Conservation (phyloP, 2,329 filamentous ascomycete genomes). For the Aspergillus puulaauensis region DNA sequence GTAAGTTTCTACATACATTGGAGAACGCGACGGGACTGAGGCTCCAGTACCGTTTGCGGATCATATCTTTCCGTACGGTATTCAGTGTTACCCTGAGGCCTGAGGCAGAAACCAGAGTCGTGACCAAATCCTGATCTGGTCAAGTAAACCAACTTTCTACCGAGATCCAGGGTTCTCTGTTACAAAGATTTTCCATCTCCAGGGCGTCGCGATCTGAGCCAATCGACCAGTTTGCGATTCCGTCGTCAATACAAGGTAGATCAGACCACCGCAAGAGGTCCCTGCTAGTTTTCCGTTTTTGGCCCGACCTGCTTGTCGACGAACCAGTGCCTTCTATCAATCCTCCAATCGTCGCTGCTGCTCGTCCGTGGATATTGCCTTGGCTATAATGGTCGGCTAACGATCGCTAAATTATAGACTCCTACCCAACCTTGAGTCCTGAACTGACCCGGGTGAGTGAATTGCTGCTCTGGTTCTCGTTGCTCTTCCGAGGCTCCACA, state of each 20-base stretch:
- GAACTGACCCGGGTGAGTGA: constrained; percentile 3
- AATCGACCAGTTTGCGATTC: background rate
- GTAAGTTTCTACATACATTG: background rate
- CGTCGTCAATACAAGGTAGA: constrained; percentile 4
- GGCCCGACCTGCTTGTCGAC: constrained; percentile 6
- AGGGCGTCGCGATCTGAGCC: background rate
- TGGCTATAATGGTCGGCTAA: constrained; percentile 8
- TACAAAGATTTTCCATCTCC: background rate
- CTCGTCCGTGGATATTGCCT: constrained; percentile 9
- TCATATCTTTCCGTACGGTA: constrained; percentile 15
- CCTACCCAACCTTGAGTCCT: constrained; percentile 2
- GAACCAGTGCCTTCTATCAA: constrained; percentile 12
- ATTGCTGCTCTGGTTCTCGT: constrained; percentile 13
- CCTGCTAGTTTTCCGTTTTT: constrained; percentile 12
- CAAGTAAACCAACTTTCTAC: background rate
- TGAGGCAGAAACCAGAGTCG: constrained; percentile 7
- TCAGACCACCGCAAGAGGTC: constrained; percentile 8
- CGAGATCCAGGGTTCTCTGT: background rate
- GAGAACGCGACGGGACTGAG: background rate
- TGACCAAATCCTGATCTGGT: constrained; percentile 8
- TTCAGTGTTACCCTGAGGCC: background rate
- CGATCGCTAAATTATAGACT: constrained; percentile 6
- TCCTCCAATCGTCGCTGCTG: constrained; percentile 15
- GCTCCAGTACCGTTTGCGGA: constrained; percentile 17
- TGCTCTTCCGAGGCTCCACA: constrained; percentile 26